Conservation (phyloP, 1,139 yeast genomes). For the Pichia sp. region DNA sequence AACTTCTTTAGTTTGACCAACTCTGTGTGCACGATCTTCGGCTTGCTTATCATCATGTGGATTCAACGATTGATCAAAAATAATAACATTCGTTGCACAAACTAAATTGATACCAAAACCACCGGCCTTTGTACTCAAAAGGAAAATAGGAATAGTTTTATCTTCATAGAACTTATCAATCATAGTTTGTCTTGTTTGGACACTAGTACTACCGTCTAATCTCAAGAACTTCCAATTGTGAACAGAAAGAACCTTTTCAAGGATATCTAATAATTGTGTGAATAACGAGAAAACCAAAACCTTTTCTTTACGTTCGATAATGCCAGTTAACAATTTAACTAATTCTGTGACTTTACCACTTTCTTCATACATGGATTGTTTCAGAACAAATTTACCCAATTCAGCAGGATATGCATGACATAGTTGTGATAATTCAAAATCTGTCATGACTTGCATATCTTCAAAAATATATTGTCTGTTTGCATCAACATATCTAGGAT, state of each 20-base stretch:
- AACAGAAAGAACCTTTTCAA: slow-evolving; percentile 71
- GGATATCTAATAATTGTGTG: slow-evolving; percentile 86
- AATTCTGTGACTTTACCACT: slow-evolving; percentile 76
- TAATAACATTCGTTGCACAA: slow-evolving; percentile 90
- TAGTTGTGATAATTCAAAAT: slow-evolving; percentile 75
- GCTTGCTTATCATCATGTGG: slow-evolving; percentile 99
- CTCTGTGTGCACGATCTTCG: slow-evolving; percentile 96
- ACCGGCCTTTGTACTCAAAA: slow-evolving; percentile 94
- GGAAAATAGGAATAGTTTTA: slow-evolving; percentile 75
- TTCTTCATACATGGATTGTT: slow-evolving; percentile 58
- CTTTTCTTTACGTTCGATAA: slow-evolving; percentile 63
- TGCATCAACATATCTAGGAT: slow-evolving; percentile 76
- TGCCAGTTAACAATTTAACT: slow-evolving; percentile 54
- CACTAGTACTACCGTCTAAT: slow-evolving; percentile 91
- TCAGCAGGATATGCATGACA: slow-evolving; percentile 74
- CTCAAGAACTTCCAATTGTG: slow-evolving; percentile 73
- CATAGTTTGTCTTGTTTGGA: slow-evolving; percentile 87
- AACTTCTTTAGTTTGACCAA: slow-evolving; percentile 97
- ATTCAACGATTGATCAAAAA: slow-evolving; percentile 91
- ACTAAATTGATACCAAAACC: slow-evolving; percentile 97
- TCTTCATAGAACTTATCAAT: slow-evolving; percentile 90
- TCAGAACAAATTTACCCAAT: slow-evolving; percentile 52
- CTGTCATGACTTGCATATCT: slow-evolving; percentile 97
- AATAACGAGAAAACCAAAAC: slow-evolving; percentile 85
- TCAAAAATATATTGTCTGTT: slow-evolving; percentile 74